A percentile compares a stretch with the other conserved stretches of the same genome.
These are phyloP conservation scores for Naganishia liquefaciens DNA, from an alignment of 1,284 basidiomycete genomes.

Conservation along the genomic window DNA sequence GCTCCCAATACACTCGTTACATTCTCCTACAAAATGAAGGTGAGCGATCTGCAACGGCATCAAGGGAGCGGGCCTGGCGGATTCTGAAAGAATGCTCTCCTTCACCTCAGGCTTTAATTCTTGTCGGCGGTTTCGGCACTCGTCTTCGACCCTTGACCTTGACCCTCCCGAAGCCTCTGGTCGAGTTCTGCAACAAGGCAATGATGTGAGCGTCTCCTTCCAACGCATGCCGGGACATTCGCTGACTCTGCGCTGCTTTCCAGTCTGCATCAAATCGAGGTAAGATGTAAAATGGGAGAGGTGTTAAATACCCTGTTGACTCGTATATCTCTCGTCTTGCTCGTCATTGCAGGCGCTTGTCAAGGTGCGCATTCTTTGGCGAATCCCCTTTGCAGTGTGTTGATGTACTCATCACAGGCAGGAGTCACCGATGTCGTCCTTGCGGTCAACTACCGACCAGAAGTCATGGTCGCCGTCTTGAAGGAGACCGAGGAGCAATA, in stretches of 20 bases:
- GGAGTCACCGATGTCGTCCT: constrained; percentile 61
- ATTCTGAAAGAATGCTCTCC: no score
- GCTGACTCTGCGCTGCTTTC: constrained; percentile 1
- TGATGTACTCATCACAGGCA: constrained; percentile 46
- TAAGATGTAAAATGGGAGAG: constrained; percentile 10
- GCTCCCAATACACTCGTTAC: background rate
- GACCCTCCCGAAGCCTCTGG: constrained; percentile 59
- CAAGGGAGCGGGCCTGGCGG: no score
- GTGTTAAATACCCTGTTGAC: background rate
- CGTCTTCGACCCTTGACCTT: constrained; percentile 59
- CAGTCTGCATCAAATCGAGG: constrained; percentile 59
- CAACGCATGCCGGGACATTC: background rate
- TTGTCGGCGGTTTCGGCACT: constrained; percentile 58
- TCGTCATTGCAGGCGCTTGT: constrained; percentile 50
- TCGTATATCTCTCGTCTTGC: background rate
- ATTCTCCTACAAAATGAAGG: constrained; percentile 23
- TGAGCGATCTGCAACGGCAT: background rate
- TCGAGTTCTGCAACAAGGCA: constrained; percentile 59
- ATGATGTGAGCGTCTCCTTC: constrained; percentile 50
- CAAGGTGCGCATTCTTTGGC: constrained; percentile 49
- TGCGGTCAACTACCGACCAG: constrained; percentile 60
- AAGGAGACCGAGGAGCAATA: constrained; percentile 60
- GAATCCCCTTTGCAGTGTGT: background rate
- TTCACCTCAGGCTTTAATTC: constrained; percentile 52
- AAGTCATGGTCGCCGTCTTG: constrained; percentile 60